Evolutionary conservation across 768 basidiomycete species (phyloP), one percentile per base, ranked within the genome.

Genomic region (Mycena belliarum): DNA sequence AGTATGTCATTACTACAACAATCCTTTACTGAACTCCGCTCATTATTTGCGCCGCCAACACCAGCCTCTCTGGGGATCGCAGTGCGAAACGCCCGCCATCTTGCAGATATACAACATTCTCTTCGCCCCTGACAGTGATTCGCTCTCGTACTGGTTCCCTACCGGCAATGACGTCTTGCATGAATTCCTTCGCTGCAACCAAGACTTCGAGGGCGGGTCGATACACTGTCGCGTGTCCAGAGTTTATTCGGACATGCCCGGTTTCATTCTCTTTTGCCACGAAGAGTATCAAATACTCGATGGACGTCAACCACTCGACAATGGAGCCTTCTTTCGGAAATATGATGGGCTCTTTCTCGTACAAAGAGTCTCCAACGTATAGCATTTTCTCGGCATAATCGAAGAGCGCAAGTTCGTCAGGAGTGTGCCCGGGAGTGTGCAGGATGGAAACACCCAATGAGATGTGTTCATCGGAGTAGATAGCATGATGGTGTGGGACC

Each of bases 351-450:
- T 78, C 82, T 52, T 76, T 67, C 62, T 85, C 83, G 59, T 85
- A 84, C 41, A 83, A 68, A 43, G 80, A 77, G 58, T 85, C 84
- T 3, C 84, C 84, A 12, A 82, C 80, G 47, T 82, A 85, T 1
- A 83, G 69, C 81, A 83, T 80, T 59, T 67, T 69, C 50, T 84
- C 83, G 7, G 59, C 65, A 14, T 66, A 69, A 52, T 84, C 80
- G 70, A 81, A 85, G 4, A 83, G 60, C 0, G 81, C 82, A n/a
- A 83, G 67, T 61, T 82, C 78, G 68, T 85, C 84, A 2, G 83
- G 83, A 0, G 79, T 84, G 56, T 85, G 84, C 25, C 83, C 82
- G 0, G 83, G 82, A 0, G 82, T 83, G 58, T 85, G 83, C 52
- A 84, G 70, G 53, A 83, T 70, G 3, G 59, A 72, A 24, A 85